Conservation (phyloP, 1,139 yeast genomes). For the Nematodospora anomalae region DNA sequence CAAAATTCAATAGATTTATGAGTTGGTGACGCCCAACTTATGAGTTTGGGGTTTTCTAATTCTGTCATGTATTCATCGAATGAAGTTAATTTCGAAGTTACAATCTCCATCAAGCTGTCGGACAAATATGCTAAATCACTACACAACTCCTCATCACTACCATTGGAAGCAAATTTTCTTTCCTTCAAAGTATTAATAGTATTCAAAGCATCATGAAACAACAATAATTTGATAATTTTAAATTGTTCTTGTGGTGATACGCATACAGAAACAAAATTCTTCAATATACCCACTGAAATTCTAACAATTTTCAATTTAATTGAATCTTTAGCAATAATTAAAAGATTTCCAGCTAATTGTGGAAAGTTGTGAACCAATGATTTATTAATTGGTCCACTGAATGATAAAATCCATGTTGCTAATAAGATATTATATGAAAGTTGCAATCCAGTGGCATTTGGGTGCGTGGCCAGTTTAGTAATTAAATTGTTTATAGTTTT, state of each 20-base stretch:
- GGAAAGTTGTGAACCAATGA: slow-evolving; percentile 60
- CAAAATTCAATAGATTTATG: slow-evolving; percentile 88
- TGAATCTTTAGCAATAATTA: slow-evolving; percentile 61
- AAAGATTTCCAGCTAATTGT: slow-evolving; percentile 54
- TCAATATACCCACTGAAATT: slow-evolving; percentile 70
- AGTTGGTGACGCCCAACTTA: slow-evolving; percentile 87
- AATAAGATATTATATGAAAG: slow-evolving; percentile 78
- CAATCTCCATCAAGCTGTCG: slow-evolving; percentile 66
- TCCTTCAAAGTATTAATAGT: slow-evolving; percentile 69
- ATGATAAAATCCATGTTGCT: slow-evolving; percentile 82
- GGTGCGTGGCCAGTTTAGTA: slow-evolving; percentile 32
- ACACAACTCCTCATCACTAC: slow-evolving; percentile 80
- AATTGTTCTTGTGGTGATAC: slow-evolving; percentile 34
- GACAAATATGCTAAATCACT: slow-evolving; percentile 63
- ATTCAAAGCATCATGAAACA: slow-evolving; percentile 76
- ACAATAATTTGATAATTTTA: slow-evolving; percentile 63
- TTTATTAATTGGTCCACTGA: slow-evolving; percentile 56
- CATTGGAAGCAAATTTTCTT: slow-evolving; percentile 77
- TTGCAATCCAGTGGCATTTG: slow-evolving; percentile 69
- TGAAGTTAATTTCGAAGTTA: slow-evolving; percentile 72
- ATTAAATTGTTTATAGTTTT: slow-evolving; percentile 50
- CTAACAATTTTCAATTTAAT: slow-evolving; percentile 91
- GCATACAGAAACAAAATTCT: slow-evolving; percentile 51
- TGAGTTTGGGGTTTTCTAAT: slow-evolving; percentile 69
- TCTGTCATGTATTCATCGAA: slow-evolving; percentile 92